phyloP scores from a whole-genome alignment of 208 protist genomes.

The Trypanosoma scelopori region DNA sequence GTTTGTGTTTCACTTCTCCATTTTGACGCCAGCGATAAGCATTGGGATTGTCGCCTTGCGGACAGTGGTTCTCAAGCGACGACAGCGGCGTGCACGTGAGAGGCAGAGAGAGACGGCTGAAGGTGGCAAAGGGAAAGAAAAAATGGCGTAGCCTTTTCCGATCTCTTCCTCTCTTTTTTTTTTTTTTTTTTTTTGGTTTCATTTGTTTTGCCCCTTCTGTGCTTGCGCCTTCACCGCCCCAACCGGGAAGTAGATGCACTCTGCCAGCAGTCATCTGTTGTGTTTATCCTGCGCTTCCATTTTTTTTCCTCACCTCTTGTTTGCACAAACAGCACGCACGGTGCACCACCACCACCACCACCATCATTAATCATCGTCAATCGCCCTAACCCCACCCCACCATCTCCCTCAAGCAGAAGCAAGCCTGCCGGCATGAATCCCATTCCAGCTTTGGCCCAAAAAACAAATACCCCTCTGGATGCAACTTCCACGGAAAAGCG shows the following conservation, averaged over 20 bases:
- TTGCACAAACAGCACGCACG: not conserved
- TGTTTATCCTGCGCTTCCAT: not conserved
- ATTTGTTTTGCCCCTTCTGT: not conserved
- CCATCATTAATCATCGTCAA: too few relatives aligned
- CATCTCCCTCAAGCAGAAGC: too few relatives aligned
- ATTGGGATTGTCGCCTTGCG: slow-evolving; percentile 39
- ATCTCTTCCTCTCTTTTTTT: slow-evolving; percentile 9
- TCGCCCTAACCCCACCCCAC: too few relatives aligned
- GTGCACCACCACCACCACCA: not conserved
- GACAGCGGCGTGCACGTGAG: not conserved
- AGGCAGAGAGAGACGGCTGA: slow-evolving; percentile 10
- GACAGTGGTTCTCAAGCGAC: slow-evolving; percentile 26
- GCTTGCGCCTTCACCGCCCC: not conserved
- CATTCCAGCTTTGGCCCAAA: not conserved
- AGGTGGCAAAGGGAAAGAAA: too few relatives aligned
- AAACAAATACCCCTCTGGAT: not conserved
- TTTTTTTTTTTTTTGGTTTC: not conserved
- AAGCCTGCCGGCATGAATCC: not conserved
- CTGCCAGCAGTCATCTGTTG: not conserved
- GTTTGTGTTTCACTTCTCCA: slow-evolving; percentile 53
- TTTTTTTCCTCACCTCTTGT: slow-evolving; percentile 1
- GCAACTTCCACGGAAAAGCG: not conserved
- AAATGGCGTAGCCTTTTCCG: not conserved
- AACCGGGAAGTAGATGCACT: too few relatives aligned
- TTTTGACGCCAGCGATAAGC: slow-evolving; percentile 56